Evolutionary conservation across 2,329 filamentous ascomycete genomes (phyloP), one percentile per base, ranked within the genome.

Genomic region (Zasmidium angulare): DNA sequence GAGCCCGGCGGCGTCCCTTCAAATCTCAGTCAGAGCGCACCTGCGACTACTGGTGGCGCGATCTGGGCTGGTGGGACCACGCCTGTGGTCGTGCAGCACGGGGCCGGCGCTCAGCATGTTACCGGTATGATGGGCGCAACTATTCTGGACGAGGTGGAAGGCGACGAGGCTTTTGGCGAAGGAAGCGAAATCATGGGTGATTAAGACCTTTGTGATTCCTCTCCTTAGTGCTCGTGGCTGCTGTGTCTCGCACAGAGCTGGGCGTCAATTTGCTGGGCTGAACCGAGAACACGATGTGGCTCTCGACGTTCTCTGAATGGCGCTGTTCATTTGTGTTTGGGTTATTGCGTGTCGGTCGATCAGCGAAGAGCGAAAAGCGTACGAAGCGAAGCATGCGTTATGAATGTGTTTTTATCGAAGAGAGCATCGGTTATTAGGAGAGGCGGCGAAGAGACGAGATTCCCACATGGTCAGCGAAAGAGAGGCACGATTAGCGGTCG

Each of bases 141-240:
- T 2, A 74, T 71, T 4, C 73, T 80, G 50, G 72, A 74, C 43
- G 73, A 74, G 50, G 66, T 70, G 20, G 77, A 80, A 24, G 72
- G 68, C 46, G 71, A 78, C 50, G 77, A 79, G 40, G 75, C 76
- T 26, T 78, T 78, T 63, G 76, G 76, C 10, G 77, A 79, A 47
- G 77, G 73, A 22, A 79, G 77, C 61, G 78, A 80, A 68, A 72
- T 78, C 58, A 72, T 79, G 72, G 75, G 63, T n/a, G 63, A 66
- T 31, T 63, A 57, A 43, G 6, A 3, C 36, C 4, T 11, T 29
- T 11, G 11, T 11, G 26, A 54, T 29, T 29, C 26, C 11, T 29
- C 11, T 29, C 26, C 11, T 29, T 29, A 29, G n/a, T n/a, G n/a
- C n/a, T n/a, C n/a, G n/a, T n/a, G n/a, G n/a, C n/a, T n/a, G n/a